These are phyloP conservation scores for Scheffersomyces titani DNA, from an alignment of 1,139 yeast genomes.

Conservation along the genomic window DNA sequence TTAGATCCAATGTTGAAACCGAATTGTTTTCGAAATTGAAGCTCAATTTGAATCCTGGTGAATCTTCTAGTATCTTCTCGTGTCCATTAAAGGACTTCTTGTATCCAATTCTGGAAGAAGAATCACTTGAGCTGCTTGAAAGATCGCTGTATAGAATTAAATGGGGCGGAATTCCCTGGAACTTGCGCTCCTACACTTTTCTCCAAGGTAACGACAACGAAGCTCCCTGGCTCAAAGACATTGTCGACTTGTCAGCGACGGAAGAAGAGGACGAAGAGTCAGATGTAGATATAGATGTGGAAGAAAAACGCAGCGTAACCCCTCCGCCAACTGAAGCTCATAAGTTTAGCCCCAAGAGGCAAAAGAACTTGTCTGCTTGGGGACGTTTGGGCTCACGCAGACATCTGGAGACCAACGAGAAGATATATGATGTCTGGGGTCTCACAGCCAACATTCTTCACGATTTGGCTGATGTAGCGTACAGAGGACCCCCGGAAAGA, in stretches of 20 bases:
- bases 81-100: constrained; percentile 65
- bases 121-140: constrained; percentile 46
- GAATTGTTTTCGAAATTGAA: constrained; percentile 32
- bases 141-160: constrained; percentile 40
- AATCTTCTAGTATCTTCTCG: constrained; percentile 66
- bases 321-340: constrained; percentile 10
- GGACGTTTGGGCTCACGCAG: constrained; percentile 45
- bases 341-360: constrained; percentile 6
- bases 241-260: constrained; percentile 56
- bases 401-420: constrained; percentile 39
- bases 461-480: constrained; percentile 69
- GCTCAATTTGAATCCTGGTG: constrained; percentile 65
- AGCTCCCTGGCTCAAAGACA: constrained; percentile 61
- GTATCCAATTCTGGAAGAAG: constrained; percentile 37
- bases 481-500: constrained; percentile 21
- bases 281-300: constrained; percentile 14
- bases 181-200: constrained; percentile 60
- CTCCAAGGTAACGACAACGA: constrained; percentile 57
- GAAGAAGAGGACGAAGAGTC: constrained; percentile 48
- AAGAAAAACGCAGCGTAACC: constrained; percentile 12
- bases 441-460: constrained; percentile 83
- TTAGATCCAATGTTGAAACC: constrained; percentile 18
- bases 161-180: constrained; percentile 78
- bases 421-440: constrained; percentile 82
- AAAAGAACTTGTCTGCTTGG: constrained; percentile 28